phyloP scores from a whole-genome alignment of 2,329 filamentous ascomycete genomes.

The Nigrospora sphaerica region DNA sequence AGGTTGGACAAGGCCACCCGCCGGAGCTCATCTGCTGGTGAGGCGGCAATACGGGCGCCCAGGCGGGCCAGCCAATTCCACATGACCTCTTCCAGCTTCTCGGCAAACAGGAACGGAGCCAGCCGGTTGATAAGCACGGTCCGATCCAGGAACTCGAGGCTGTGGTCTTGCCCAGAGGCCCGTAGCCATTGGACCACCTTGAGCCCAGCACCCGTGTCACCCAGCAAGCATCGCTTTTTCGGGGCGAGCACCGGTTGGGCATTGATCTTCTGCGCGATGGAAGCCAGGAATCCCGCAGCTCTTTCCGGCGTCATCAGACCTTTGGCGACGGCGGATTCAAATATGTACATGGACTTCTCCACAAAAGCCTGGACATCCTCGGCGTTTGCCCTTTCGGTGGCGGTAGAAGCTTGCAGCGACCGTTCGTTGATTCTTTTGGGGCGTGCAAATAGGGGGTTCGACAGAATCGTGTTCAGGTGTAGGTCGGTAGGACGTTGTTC shows the following conservation, averaged over 20 bases:
- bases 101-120: constrained; percentile 43
- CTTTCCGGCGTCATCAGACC: constrained; percentile 49
- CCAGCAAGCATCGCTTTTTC: constrained; percentile 25
- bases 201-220: constrained; percentile 34
- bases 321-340: constrained; percentile 46
- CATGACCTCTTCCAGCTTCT: constrained; percentile 40
- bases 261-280: constrained; percentile 35
- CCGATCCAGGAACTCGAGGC: constrained; percentile 37
- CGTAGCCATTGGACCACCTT: constrained; percentile 48
- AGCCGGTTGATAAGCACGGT: constrained; percentile 30
- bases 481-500: constrained; percentile 33
- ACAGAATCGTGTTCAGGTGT: constrained; percentile 49
- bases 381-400: neutral
- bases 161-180: constrained; percentile 38
- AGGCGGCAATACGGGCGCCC: constrained; percentile 8
- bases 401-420: constrained; percentile 4
- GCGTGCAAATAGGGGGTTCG: constrained; percentile 47
- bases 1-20: constrained; percentile 26
- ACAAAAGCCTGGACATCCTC: constrained; percentile 1
- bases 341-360: constrained; percentile 44
- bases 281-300: constrained; percentile 46
- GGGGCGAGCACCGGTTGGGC: constrained; percentile 24
- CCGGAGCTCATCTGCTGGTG: constrained; percentile 8
- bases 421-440: constrained; percentile 3
- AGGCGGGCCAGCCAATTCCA: constrained; percentile 47